Percentiles rank a stretch among this genome's conserved stretches.
Evolutionary conservation across 495 filamentous ascomycete species (phyloP).

Genomic region (Penicillium crystallinum): DNA sequence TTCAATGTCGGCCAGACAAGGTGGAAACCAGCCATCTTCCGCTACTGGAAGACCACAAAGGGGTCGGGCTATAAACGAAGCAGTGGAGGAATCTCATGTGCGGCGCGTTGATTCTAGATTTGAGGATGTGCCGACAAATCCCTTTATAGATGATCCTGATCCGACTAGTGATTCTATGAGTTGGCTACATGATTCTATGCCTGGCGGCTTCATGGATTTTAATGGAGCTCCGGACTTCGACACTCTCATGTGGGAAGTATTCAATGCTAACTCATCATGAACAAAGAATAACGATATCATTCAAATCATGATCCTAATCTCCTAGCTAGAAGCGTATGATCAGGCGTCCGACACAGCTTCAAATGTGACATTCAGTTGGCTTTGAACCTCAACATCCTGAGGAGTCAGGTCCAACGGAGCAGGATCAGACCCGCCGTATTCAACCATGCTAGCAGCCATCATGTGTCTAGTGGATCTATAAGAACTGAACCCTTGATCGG

Average conservation of each 20-base stretch:
- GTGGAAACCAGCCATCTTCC: background rate
- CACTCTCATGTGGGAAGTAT: constrained; percentile 32
- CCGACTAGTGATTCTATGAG: constrained; percentile 13
- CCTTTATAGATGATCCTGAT: constrained; percentile 10
- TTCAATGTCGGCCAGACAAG: background rate
- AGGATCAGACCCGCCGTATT: background rate
- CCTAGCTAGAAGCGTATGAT: no score
- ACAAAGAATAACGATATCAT: background rate
- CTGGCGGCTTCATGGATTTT: constrained; percentile 26
- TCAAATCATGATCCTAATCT: background rate
- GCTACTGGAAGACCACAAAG: background rate
- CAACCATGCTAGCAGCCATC: background rate
- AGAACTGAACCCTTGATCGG: background rate
- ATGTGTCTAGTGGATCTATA: background rate
- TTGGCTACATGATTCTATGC: constrained; percentile 26
- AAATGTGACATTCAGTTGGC: constrained; percentile 8
- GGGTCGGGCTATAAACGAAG: background rate
- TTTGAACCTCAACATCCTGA: constrained; percentile 7
- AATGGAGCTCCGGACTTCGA: constrained; percentile 32
- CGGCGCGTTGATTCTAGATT: background rate
- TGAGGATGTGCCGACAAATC: background rate
- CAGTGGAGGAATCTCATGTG: background rate
- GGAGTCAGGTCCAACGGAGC: constrained; percentile 5
- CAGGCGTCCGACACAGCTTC: background rate
- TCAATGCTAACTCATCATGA: constrained; percentile 12